Evolutionary conservation across 2,329 filamentous ascomycete species (phyloP), one percentile per base, ranked within the genome.

Genomic region (Penicillium decumbens): DNA sequence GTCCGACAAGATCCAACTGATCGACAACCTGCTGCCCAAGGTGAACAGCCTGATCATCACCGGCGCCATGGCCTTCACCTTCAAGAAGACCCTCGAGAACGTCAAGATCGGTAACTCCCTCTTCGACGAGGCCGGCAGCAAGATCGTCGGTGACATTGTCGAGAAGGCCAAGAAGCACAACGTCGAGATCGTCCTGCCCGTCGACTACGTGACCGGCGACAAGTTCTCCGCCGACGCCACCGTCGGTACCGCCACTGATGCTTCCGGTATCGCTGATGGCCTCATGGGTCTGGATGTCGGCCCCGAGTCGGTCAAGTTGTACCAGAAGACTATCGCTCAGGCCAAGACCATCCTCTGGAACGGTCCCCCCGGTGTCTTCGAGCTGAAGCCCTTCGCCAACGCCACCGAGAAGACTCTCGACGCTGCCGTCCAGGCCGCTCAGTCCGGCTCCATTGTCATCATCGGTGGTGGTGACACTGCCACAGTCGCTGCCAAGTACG

Each of bases 271-370:
- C 62, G 90, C 91, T 55, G 91, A 97, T 66, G 93, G 91, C 72
- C 97, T 88, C 89, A 91, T 95, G 89, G 93, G 93, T 69, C 85
- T 98, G 42, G 93, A 98, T 77, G 93, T 89, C 69, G 93, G 93
- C 51, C 81, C 86, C 58, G 85, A 96, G 84, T 91, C 85, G 60
- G 80, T 95, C 66, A 82, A 90, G 77, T 81, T 95, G 49, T 97
- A 88, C 84, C 84, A 92, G 79, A 78, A 86, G 69, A 84, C 91
- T 61, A 97, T 98, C 62, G 79, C 80, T 59, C 84, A 92, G 66
- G 83, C 92, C 59, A 84, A 96, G 81, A 98, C 93, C 49, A 96
- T 98, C 72, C 87, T 98, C 57, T 98, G 93, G 93, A 98, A 98
- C 79, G 93, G 93, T 49, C 93, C 93, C 47, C 85, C 92, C 13